Percentiles rank a stretch among this genome's conserved stretches.
Conservation (phyloP, 306 rosid genomes). For the Cucurbita moschata region DNA sequence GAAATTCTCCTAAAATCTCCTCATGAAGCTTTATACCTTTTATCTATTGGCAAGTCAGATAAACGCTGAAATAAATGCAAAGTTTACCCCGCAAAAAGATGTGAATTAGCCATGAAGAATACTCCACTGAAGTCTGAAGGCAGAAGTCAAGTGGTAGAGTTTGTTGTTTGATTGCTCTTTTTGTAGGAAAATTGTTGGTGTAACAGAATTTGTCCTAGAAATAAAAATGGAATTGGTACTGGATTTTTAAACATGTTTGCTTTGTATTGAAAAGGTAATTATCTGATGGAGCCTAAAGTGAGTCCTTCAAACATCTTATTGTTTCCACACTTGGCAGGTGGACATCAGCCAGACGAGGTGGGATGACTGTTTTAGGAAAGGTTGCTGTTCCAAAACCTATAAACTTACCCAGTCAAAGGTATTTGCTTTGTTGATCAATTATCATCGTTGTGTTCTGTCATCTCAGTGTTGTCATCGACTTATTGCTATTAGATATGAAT, state of each 20-base stretch:
- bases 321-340: conserved; percentile 36
- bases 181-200: background rate
- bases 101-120: background rate
- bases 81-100: background rate
- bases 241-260: background rate
- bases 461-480: background rate
- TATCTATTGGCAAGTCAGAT: background rate
- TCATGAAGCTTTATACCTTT: background rate
- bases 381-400: conserved; percentile 90
- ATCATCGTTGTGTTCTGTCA: background rate
- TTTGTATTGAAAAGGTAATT: background rate
- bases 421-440: conserved; percentile 16
- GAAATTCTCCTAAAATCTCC: background rate
- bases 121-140: background rate
- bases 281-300: background rate
- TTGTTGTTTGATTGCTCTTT: background rate
- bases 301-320: background rate
- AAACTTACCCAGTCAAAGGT: conserved; percentile 95
- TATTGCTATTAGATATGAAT: background rate
- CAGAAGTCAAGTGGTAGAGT: background rate
- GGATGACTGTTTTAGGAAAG: conserved; percentile 89
- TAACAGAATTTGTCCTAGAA: background rate
- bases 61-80: background rate
- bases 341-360: conserved; percentile 73
- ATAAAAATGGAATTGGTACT: background rate